These are phyloP conservation scores for Aleurites moluccanus DNA, from an alignment of 441 rosid species.

Conservation along the genomic window DNA sequence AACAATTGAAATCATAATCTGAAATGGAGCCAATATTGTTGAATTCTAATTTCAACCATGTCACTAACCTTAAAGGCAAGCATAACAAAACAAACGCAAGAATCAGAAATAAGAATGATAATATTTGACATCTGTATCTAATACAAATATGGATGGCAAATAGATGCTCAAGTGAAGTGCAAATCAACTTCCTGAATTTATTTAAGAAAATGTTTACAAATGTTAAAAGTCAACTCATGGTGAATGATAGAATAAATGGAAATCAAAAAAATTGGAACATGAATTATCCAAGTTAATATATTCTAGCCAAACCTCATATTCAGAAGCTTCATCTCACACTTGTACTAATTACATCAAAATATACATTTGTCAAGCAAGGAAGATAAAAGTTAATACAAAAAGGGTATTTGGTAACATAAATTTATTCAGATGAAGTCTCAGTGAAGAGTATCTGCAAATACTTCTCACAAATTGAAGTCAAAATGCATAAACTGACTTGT, in stretches of 20 bases:
- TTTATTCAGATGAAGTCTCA: background rate
- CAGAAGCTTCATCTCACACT: too few species aligned
- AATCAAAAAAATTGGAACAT: background rate
- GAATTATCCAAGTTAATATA: background rate
- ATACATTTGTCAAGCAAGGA: too few species aligned
- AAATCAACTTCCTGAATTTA: background rate
- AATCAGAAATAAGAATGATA: background rate
- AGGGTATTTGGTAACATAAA: too few species aligned
- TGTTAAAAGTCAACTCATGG: background rate
- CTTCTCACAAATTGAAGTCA: background rate
- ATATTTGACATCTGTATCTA: background rate
- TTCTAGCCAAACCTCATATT: too few species aligned
- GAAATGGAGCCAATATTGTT: slow-evolving; percentile 2
- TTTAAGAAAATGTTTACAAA: background rate
- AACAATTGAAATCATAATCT: background rate
- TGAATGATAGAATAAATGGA: background rate
- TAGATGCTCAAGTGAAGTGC: background rate
- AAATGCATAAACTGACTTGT: background rate
- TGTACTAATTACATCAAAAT: too few species aligned
- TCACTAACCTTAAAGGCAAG: background rate
- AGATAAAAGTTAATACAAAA: too few species aligned
- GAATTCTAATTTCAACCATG: background rate
- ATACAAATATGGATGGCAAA: background rate
- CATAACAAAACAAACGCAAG: background rate
- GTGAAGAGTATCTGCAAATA: background rate